Percentiles rank a stretch among this genome's conserved stretches.
Evolutionary conservation across 495 filamentous ascomycete genomes (phyloP).

Genomic region (Jackrogersella multiformis): DNA sequence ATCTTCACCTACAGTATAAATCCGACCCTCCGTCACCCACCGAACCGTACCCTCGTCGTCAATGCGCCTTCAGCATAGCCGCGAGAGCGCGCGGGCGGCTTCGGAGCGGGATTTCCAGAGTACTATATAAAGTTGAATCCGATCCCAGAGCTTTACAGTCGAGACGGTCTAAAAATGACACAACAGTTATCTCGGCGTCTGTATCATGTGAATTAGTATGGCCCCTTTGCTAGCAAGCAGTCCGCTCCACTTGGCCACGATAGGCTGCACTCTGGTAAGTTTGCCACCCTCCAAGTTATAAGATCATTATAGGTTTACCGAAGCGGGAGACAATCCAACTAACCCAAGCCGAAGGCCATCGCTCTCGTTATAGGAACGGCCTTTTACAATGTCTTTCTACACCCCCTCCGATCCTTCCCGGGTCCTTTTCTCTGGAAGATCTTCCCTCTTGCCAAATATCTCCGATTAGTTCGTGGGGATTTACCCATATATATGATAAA

Average conservation of each 20-base stretch:
- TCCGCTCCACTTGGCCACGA: slow-evolving; percentile 21
- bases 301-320: not conserved
- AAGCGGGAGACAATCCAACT: not conserved
- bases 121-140: slow-evolving; percentile 26
- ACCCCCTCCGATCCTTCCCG: slow-evolving; percentile 55
- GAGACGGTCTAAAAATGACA: not conserved
- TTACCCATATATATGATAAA: slow-evolving; percentile 47
- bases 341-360: slow-evolving; percentile 7
- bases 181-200: not conserved
- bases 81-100: not conserved
- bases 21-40: slow-evolving; percentile 28
- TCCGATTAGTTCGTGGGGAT: slow-evolving; percentile 29
- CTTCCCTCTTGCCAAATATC: slow-evolving; percentile 35
- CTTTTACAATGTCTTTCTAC: slow-evolving; percentile 55
- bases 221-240: slow-evolving; percentile 23
- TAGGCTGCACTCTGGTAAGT: slow-evolving; percentile 33
- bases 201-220: slow-evolving; percentile 14
- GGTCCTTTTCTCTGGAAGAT: slow-evolving; percentile 49
- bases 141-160: not conserved
- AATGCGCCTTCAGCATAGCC: not conserved
- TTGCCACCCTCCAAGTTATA: not conserved
- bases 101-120: not conserved
- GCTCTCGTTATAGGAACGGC: slow-evolving; percentile 8
- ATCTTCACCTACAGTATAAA: not conserved
- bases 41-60: slow-evolving; percentile 1